A percentile compares a stretch with the other conserved stretches of the same genome.
These are phyloP conservation scores for Buxus sempervirens DNA, from an alignment of 164 flowering plant genomes.

Conservation along the genomic window DNA sequence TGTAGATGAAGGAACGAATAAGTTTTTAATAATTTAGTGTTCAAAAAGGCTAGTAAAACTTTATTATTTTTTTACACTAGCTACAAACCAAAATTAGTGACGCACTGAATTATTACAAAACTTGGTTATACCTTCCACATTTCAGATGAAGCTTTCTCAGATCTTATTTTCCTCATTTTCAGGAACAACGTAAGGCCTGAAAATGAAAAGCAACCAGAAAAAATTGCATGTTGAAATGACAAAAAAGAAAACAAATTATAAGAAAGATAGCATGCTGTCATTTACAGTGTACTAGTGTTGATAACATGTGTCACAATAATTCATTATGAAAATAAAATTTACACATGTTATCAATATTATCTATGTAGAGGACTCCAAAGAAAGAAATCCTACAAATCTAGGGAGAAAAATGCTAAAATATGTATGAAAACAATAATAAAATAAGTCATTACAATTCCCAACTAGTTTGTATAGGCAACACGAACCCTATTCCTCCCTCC, in stretches of 20 bases:
- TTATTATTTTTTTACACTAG: neutral
- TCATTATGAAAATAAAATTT: neutral
- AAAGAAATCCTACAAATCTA: too few relatives aligned
- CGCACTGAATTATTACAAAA: neutral
- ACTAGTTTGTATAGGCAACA: too few relatives aligned
- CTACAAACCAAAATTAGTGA: neutral
- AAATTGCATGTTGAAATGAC: neutral
- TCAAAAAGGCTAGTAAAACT: too few relatives aligned
- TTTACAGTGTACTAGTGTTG: neutral
- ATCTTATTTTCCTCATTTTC: slow-evolving; percentile 79
- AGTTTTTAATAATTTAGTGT: neutral
- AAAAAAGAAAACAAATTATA: neutral
- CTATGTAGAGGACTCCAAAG: neutral
- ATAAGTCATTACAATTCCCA: too few relatives aligned
- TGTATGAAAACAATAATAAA: too few relatives aligned
- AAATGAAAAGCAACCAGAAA: slow-evolving; percentile 8
- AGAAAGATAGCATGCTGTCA: neutral
- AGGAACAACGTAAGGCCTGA: slow-evolving; percentile 56
- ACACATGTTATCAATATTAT: too few relatives aligned
- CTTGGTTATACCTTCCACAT: slow-evolving; percentile 62
- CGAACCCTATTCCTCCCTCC: too few relatives aligned
- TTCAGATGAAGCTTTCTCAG: slow-evolving; percentile 74
- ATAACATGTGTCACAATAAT: neutral
- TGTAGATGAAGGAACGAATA: neutral
- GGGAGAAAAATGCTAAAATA: too few relatives aligned